Evolutionary conservation across 768 basidiomycete species (phyloP).

Genomic region (Melanogaster broomeanus): DNA sequence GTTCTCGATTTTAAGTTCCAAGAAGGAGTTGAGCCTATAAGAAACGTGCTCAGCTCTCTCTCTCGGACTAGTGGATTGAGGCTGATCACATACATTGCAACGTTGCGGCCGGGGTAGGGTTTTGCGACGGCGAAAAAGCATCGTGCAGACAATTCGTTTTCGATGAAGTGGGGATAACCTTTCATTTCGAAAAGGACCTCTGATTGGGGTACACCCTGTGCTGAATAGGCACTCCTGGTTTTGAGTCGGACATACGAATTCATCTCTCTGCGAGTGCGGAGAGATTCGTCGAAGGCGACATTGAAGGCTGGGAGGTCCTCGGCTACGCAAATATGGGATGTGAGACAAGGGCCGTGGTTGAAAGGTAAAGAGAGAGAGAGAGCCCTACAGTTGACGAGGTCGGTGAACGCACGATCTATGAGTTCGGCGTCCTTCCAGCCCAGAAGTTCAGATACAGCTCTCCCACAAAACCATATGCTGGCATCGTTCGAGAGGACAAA

Average conservation of each 20-base stretch:
- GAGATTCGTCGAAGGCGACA: constrained; percentile 53
- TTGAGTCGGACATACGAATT: constrained; percentile 63
- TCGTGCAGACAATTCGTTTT: constrained; percentile 40
- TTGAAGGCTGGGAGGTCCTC: constrained; percentile 55
- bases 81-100: constrained; percentile 53
- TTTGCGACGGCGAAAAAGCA: constrained; percentile 77
- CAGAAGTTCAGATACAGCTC: constrained; percentile 66
- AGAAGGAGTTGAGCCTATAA: constrained; percentile 63
- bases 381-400: constrained; percentile 64
- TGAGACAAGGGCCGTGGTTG: constrained; percentile 2
- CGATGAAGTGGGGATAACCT: constrained; percentile 58
- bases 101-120: constrained; percentile 75
- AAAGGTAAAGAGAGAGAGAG: neutral
- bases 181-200: constrained; percentile 72
- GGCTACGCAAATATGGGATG: constrained; percentile 35
- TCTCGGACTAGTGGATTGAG: neutral
- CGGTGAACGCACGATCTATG: constrained; percentile 63
- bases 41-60: constrained; percentile 1
- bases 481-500: constrained; percentile 66
- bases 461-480: constrained; percentile 69
- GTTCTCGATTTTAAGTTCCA: constrained; percentile 90
- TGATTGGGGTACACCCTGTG: constrained; percentile 32
- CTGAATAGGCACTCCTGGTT: constrained; percentile 38
- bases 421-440: constrained; percentile 79
- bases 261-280: constrained; percentile 52